phyloP scores from a whole-genome alignment of 129 eudicot genomes.

The Escallonia rubra region DNA sequence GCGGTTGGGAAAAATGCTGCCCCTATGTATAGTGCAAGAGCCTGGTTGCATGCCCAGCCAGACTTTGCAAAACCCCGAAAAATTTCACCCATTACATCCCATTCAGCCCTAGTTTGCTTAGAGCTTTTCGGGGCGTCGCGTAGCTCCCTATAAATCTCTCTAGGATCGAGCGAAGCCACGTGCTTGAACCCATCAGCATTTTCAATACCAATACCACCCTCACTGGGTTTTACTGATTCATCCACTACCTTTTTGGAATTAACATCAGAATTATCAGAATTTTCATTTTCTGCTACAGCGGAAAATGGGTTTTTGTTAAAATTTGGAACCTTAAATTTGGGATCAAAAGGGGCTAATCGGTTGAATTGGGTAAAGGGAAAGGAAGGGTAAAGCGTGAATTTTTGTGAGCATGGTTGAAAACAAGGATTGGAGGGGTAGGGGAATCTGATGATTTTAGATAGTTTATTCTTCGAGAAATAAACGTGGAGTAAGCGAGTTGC shows the following conservation, averaged over 20 bases:
- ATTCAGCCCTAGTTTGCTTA: slow-evolving; percentile 28
- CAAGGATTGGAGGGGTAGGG: slow-evolving; percentile 7
- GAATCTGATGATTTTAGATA: slow-evolving; percentile 22
- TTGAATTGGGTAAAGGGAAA: slow-evolving; percentile 11
- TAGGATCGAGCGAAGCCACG: slow-evolving; percentile 55
- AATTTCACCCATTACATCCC: slow-evolving; percentile 40
- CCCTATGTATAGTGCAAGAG: slow-evolving; percentile 77
- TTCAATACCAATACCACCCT: slow-evolving; percentile 14
- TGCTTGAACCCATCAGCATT: slow-evolving; percentile 20
- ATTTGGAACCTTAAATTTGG: slow-evolving; percentile 7
- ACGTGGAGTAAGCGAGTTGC: slow-evolving; percentile 39
- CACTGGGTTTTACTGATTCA: slow-evolving; percentile 6
- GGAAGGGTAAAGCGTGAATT: slow-evolving; percentile 15
- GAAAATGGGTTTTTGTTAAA: slow-evolving; percentile 25
- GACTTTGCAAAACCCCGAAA: slow-evolving; percentile 50
- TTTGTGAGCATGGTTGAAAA: slow-evolving; percentile 2
- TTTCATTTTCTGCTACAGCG: slow-evolving; percentile 23
- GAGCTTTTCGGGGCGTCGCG: slow-evolving; percentile 22
- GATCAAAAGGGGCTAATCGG: not conserved
- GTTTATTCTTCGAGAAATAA: slow-evolving; percentile 34
- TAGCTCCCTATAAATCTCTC: slow-evolving; percentile 54
- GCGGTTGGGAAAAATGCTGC: slow-evolving; percentile 78
- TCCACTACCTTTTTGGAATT: slow-evolving; percentile 7
- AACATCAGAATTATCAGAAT: not conserved
- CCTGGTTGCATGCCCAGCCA: slow-evolving; percentile 89